phyloP scores from a whole-genome alignment of 2,329 filamentous ascomycete genomes.

The Penicillium sp. region DNA sequence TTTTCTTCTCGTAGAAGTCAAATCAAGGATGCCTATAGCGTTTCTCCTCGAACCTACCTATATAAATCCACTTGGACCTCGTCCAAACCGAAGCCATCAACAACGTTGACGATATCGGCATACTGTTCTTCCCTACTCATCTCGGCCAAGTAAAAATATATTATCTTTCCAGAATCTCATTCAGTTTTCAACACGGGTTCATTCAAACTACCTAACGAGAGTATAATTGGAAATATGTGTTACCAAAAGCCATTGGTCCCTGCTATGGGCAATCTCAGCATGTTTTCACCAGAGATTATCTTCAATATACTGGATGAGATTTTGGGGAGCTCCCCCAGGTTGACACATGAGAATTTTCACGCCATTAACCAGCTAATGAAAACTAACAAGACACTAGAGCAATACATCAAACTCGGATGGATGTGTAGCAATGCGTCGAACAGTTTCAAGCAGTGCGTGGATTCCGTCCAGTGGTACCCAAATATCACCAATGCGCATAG shows the following conservation, averaged over 20 bases:
- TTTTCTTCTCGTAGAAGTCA: background rate
- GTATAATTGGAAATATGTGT: background rate
- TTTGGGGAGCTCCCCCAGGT: background rate
- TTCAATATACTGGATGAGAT: slow-evolving; percentile 10
- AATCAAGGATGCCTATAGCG: background rate
- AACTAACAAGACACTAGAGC: background rate
- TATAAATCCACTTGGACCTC: background rate
- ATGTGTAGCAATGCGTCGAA: background rate
- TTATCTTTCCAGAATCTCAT: background rate
- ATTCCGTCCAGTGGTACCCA: background rate
- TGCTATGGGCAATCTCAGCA: slow-evolving; percentile 6
- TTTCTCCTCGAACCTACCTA: background rate
- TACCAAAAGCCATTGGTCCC: background rate
- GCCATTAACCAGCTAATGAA: background rate
- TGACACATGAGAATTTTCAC: slow-evolving; percentile 11
- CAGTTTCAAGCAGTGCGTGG: background rate
- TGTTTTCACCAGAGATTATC: slow-evolving; percentile 11
- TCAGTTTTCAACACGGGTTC: background rate
- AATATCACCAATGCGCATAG: background rate
- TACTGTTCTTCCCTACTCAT: background rate
- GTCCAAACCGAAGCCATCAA: background rate
- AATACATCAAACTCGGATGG: background rate
- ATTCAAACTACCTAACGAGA: background rate
- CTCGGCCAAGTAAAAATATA: background rate
- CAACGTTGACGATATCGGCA: background rate